phyloP scores from a whole-genome alignment of 352 stramenopile species.

The Globisporangium barbulae region DNA sequence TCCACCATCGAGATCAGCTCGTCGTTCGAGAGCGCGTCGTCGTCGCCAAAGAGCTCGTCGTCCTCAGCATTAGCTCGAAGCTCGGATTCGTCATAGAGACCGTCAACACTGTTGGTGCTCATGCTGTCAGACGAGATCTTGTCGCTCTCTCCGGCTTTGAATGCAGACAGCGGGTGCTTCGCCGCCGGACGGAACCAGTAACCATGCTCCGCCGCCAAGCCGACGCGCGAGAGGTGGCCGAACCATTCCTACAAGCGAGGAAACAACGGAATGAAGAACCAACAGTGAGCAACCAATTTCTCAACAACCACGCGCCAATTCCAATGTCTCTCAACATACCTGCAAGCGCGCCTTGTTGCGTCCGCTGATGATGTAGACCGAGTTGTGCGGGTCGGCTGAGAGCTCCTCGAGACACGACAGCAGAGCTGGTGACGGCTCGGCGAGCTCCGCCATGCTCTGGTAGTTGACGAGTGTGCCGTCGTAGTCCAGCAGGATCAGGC shows the following conservation, averaged over 20 bases:
- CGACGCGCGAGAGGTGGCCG: slow-evolving; percentile 68
- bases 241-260: slow-evolving; percentile 55
- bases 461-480: slow-evolving; percentile 82
- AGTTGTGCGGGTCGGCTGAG: slow-evolving; percentile 66
- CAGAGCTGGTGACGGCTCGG: slow-evolving; percentile 48
- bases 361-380: slow-evolving; percentile 85
- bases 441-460: slow-evolving; percentile 74
- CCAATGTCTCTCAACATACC: too few species aligned
- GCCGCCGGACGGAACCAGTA: slow-evolving; percentile 78
- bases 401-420: slow-evolving; percentile 69
- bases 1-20: not conserved
- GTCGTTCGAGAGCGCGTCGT: not conserved
- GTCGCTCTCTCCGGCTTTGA: slow-evolving; percentile 9
- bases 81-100: not conserved
- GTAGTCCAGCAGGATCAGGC: slow-evolving; percentile 85
- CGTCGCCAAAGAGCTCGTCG: slow-evolving; percentile 1
- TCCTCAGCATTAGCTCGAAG: not conserved
- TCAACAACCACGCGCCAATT: too few species aligned
- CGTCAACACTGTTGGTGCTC: slow-evolving; percentile 12
- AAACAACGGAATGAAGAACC: too few species aligned
- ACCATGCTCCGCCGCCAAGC: slow-evolving; percentile 72
- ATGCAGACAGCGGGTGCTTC: slow-evolving; percentile 36
- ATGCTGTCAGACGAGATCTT: slow-evolving; percentile 7
- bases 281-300: too few species aligned
- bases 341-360: slow-evolving; percentile 66